phyloP scores from a whole-genome alignment of 2,329 filamentous ascomycete genomes.

The Colletotrichum incanum region DNA sequence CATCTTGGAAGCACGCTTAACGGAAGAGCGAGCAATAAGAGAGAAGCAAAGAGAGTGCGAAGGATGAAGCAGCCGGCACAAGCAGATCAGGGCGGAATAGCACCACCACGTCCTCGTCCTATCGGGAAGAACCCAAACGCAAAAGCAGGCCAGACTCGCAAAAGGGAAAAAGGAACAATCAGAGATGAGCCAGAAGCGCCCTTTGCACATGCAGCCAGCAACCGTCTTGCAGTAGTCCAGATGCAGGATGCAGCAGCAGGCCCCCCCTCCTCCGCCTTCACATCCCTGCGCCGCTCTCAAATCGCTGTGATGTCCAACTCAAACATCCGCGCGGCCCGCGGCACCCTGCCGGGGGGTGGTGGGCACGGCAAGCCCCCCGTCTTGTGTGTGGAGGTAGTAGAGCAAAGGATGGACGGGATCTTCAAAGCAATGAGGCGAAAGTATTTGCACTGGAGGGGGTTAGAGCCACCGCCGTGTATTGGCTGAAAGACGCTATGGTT shows the following conservation, averaged over 20 bases:
- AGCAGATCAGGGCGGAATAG: constrained; percentile 2
- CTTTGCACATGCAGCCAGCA: constrained; percentile 21
- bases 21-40: background rate
- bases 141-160: background rate
- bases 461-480: background rate
- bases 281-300: background rate
- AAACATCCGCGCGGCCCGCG: constrained; percentile 7
- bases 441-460: background rate
- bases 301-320: background rate
- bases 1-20: background rate
- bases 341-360: background rate
- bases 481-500: too few species aligned
- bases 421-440: background rate
- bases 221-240: constrained; percentile 28
- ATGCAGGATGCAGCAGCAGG: constrained; percentile 3
- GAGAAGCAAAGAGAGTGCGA: background rate
- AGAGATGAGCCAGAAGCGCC: constrained; percentile 5
- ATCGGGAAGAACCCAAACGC: constrained; percentile 5
- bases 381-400: background rate
- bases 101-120: background rate
- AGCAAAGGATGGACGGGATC: background rate
- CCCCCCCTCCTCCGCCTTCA: background rate
- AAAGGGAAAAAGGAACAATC: background rate
- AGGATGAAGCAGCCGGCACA: background rate
- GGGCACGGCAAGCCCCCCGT: background rate